These are phyloP conservation scores for Neurospora sp. DNA, from an alignment of 495 filamentous ascomycete genomes.

Conservation along the genomic window DNA sequence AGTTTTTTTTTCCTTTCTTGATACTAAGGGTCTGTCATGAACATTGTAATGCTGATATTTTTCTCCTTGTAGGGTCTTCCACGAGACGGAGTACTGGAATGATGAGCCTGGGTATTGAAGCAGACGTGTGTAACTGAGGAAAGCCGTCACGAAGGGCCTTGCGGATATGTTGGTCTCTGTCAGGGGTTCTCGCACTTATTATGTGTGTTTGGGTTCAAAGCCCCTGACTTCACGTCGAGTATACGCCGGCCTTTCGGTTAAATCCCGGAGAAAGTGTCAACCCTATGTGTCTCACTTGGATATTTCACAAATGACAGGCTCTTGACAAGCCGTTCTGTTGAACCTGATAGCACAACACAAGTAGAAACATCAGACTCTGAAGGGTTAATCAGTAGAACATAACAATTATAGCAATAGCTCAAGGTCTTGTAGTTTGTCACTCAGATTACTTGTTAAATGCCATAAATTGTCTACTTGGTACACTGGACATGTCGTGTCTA, in stretches of 20 bases:
- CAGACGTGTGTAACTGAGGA: background rate
- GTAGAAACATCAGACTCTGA: background rate
- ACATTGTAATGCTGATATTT: background rate
- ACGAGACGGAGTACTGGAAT: conserved; percentile 55
- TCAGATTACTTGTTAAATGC: background rate
- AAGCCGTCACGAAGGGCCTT: background rate
- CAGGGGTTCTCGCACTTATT: background rate
- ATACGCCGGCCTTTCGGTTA: too few species aligned
- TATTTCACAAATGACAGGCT: too few species aligned
- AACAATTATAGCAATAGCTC: too few species aligned
- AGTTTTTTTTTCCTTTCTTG: conserved; percentile 1
- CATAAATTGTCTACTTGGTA: background rate
- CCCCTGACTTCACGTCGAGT: background rate
- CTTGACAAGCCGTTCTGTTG: too few species aligned
- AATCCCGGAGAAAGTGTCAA: too few species aligned
- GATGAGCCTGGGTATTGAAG: conserved; percentile 38
- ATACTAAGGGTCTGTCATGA: background rate
- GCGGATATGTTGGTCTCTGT: background rate
- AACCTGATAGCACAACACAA: background rate
- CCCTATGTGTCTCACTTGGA: too few species aligned
- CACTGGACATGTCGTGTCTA: background rate
- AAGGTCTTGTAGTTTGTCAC: too few species aligned
- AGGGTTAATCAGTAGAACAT: background rate
- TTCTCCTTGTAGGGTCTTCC: conserved; percentile 34
- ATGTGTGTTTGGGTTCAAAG: background rate